Percentiles rank a stretch among this genome's conserved stretches.
Conservation (phyloP, 2,329 filamentous ascomycete species). For the Paecilomyces fulvus region DNA sequence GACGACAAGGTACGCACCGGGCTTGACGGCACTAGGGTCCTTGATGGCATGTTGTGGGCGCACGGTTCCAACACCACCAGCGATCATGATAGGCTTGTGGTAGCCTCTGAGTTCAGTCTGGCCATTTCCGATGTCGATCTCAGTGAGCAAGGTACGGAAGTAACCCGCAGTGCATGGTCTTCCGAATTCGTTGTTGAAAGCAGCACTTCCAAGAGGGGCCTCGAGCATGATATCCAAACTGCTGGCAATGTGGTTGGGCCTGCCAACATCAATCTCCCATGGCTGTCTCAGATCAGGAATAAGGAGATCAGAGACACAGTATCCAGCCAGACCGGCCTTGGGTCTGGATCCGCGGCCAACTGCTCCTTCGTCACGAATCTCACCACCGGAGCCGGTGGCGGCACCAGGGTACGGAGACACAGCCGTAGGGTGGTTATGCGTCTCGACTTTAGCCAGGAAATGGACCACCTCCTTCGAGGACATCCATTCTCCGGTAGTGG, state of each 20-base stretch:
- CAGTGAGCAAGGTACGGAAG: conserved; percentile 79
- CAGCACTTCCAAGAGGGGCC: conserved; percentile 86
- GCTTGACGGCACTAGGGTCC: conserved; percentile 64
- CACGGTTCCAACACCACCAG: conserved; percentile 88
- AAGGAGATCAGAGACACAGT: conserved; percentile 87
- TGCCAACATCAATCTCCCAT: conserved; percentile 88
- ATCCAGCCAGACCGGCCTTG: conserved; percentile 85
- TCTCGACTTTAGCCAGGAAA: conserved; percentile 90
- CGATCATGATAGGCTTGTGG: conserved; percentile 98
- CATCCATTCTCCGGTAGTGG: conserved; percentile 78
- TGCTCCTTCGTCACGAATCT: conserved; percentile 91
- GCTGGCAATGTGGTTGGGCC: conserved; percentile 84
- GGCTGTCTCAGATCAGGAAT: conserved; percentile 76
- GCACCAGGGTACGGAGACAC: conserved; percentile 91
- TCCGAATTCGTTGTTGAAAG: conserved; percentile 97
- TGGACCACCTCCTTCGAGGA: conserved; percentile 80
- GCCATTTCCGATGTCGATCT: conserved; percentile 52
- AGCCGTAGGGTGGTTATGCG: conserved; percentile 93
- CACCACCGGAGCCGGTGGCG: conserved; percentile 88
- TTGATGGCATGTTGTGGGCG: conserved; percentile 87
- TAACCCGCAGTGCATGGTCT: conserved; percentile 80
- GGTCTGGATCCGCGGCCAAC: conserved; percentile 88
- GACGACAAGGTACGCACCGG: conserved; percentile 86
- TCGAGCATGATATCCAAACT: conserved; percentile 97
- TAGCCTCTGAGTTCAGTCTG: conserved; percentile 74